A percentile compares a stretch with the other conserved stretches of the same genome.
Conservation (phyloP, 1,284 basidiomycete species). For the Leccinum variabile region DNA sequence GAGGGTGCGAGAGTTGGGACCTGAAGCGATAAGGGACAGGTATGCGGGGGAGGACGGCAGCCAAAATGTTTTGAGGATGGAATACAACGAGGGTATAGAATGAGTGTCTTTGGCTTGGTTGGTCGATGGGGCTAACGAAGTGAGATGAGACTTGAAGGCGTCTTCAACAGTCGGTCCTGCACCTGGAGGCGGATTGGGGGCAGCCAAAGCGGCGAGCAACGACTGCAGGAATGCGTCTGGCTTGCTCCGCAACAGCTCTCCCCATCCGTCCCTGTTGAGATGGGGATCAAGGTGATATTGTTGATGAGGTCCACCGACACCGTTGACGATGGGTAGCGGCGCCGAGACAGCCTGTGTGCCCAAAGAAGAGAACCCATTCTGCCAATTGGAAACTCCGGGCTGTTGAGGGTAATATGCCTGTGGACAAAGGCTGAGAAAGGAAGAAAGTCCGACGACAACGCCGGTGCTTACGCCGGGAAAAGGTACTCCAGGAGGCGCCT, state of each 20-base stretch:
- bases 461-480: constrained; percentile 30
- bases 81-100: constrained; percentile 64
- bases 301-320: constrained; percentile 30
- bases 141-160: constrained; percentile 69
- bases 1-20: constrained; percentile 59
- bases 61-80: constrained; percentile 76
- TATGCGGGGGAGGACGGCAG: constrained; percentile 71
- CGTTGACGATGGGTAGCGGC: constrained; percentile 33
- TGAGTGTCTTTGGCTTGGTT: constrained; percentile 43
- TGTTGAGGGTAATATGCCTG: constrained; percentile 37
- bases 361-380: constrained; percentile 29
- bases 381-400: constrained; percentile 35
- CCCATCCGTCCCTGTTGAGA: constrained; percentile 62
- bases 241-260: constrained; percentile 50
- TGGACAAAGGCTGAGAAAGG: constrained; percentile 7
- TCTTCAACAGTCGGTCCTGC: constrained; percentile 64
- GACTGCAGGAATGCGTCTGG: constrained; percentile 54
- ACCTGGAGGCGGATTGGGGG: constrained; percentile 56
- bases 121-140: constrained; percentile 50
- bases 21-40: constrained; percentile 70
- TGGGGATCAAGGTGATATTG: constrained; percentile 49
- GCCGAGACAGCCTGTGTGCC: constrained; percentile 32
- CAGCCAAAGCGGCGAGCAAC: constrained; percentile 53
- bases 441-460: not conserved
- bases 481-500: constrained; percentile 28